phyloP scores from a whole-genome alignment of 2,329 filamentous ascomycete species.

The Neofusicoccum umdonicola region DNA sequence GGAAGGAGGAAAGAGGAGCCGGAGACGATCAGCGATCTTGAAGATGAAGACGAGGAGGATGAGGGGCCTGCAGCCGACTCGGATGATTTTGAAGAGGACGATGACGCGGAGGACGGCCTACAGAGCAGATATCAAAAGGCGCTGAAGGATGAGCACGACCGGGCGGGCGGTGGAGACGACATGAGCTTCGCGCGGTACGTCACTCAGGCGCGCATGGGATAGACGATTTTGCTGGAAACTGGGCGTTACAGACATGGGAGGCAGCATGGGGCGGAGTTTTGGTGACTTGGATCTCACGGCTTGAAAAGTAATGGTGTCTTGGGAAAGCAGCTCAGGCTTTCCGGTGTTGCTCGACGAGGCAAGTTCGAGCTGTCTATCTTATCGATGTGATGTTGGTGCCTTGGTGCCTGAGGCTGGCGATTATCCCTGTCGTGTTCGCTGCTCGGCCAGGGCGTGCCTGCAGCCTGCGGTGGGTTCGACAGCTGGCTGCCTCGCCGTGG shows the following conservation, averaged over 20 bases:
- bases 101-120: constrained; percentile 61
- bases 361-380: neutral
- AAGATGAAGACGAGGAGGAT: constrained; percentile 52
- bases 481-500: too few species aligned
- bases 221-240: neutral
- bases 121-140: constrained; percentile 76
- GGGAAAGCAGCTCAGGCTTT: neutral
- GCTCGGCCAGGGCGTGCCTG: neutral
- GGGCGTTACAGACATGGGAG: constrained; percentile 3
- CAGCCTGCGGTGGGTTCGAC: too few species aligned
- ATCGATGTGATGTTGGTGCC: neutral
- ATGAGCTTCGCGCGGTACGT: constrained; percentile 54
- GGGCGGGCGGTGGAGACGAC: constrained; percentile 43
- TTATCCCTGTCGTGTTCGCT: neutral
- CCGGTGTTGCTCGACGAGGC: neutral
- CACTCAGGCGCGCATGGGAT: constrained; percentile 27
- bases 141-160: constrained; percentile 53
- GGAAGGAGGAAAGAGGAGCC: constrained; percentile 43
- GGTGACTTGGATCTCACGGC: neutral
- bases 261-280: constrained; percentile 12
- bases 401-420: neutral
- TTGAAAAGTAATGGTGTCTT: neutral
- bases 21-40: constrained; percentile 51
- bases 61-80: constrained; percentile 50
- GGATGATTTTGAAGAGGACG: constrained; percentile 56